Evolutionary conservation across 1,284 basidiomycete genomes (phyloP).

Genomic region (Sanghuangporus baumii): DNA sequence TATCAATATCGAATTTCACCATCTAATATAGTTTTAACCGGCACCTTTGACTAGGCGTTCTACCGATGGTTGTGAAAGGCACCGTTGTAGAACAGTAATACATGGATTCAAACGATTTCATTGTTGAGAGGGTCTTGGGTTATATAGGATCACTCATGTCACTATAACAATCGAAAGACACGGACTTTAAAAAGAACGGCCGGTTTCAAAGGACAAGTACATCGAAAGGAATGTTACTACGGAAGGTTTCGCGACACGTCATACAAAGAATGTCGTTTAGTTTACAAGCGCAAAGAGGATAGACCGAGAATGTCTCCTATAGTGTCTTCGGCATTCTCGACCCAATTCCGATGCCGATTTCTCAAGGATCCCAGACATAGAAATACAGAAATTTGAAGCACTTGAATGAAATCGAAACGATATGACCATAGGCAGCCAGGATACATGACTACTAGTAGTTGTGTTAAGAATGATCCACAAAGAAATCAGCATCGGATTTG

Average conservation of each 20-base stretch:
- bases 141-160: too few species aligned
- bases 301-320: constrained; percentile 27
- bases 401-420: not conserved
- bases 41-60: not conserved
- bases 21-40: not conserved
- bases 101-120: too few species aligned
- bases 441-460: not conserved
- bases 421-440: not conserved
- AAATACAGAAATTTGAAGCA: too few species aligned
- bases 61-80: constrained; percentile 14
- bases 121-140: too few species aligned
- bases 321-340: not conserved
- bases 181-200: constrained; percentile 18
- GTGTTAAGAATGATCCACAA: not conserved
- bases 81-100: not conserved
- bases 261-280: too few species aligned
- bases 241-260: too few species aligned
- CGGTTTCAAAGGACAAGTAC: too few species aligned
- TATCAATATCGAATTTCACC: not conserved
- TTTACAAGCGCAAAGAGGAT: too few species aligned
- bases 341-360: not conserved
- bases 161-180: too few species aligned
- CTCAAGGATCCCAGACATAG: not conserved
- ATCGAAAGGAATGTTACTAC: too few species aligned
- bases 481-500: not conserved